These are phyloP conservation scores for Trichoderma asperellum DNA, from an alignment of 2,329 filamentous ascomycete genomes.

Conservation along the genomic window DNA sequence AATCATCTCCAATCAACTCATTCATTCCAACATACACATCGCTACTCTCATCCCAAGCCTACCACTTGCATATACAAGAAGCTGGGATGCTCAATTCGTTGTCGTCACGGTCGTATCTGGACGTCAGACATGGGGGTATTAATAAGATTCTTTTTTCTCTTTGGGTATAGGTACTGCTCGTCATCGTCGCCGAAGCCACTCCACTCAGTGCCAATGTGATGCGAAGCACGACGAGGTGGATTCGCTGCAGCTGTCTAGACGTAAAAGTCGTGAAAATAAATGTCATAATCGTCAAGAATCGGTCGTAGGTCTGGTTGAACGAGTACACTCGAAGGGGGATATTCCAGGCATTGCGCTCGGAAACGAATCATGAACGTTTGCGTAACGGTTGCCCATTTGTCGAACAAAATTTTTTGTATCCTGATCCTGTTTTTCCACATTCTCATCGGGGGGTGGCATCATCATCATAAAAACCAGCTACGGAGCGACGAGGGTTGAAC, in stretches of 20 bases:
- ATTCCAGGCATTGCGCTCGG: conserved; percentile 37
- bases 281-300: conserved; percentile 52
- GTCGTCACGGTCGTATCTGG: conserved; percentile 43
- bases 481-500: conserved; percentile 15
- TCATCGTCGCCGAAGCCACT: conserved; percentile 45
- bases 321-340: conserved; percentile 39
- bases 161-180: conserved; percentile 47
- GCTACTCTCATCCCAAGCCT: conserved; percentile 16
- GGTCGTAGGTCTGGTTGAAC: conserved; percentile 42
- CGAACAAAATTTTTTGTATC: conserved; percentile 46
- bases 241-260: conserved; percentile 51
- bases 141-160: conserved; percentile 33
- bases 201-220: conserved; percentile 38
- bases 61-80: conserved; percentile 27
- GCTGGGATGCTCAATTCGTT: conserved; percentile 34
- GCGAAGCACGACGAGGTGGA: conserved; percentile 39
- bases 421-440: conserved; percentile 45
- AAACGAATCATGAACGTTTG: conserved; percentile 41
- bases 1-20: conserved; percentile 9
- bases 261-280: conserved; percentile 50
- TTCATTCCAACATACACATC: conserved; percentile 26
- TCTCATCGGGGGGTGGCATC: conserved; percentile 45
- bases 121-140: conserved; percentile 46
- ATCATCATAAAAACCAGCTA: conserved; percentile 42
- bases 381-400: conserved; percentile 49